Percentiles rank a stretch among this genome's conserved stretches.
Conservation (phyloP, 176 grass and related monocot species). For the Aegilops bicornis region DNA sequence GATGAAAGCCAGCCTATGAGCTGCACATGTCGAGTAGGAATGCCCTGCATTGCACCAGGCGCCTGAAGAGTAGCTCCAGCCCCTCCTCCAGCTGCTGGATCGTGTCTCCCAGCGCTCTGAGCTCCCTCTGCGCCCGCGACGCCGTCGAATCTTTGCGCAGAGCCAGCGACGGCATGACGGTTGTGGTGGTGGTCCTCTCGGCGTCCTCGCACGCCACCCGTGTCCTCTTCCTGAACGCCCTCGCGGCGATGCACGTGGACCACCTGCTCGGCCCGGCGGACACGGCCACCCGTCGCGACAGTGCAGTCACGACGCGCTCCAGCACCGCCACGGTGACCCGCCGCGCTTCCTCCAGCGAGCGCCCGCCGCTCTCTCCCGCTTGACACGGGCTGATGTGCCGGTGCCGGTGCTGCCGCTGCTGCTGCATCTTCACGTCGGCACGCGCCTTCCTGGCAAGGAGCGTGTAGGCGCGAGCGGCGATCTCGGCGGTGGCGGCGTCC, state of each 20-base stretch:
- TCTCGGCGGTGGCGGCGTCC: slow-evolving; percentile 1
- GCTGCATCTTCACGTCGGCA: slow-evolving; percentile 29
- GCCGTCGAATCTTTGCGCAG: slow-evolving; percentile 20
- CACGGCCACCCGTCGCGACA: slow-evolving; percentile 20
- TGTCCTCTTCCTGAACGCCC: slow-evolving; percentile 35
- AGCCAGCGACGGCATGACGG: not conserved
- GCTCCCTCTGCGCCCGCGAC: slow-evolving; percentile 18
- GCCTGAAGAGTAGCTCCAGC: slow-evolving; percentile 46
- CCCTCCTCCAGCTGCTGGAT: slow-evolving; percentile 43
- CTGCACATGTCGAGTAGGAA: slow-evolving; percentile 49
- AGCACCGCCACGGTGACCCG: slow-evolving; percentile 21
- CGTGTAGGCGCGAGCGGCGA: slow-evolving; percentile 4
- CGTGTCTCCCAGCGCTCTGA: slow-evolving; percentile 38
- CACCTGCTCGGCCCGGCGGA: not conserved
- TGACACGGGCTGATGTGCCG: not conserved
- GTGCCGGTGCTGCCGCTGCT: not conserved
- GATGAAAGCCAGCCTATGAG: not conserved
- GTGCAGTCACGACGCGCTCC: slow-evolving; percentile 21
- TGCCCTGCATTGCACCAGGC: slow-evolving; percentile 46
- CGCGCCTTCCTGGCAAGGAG: slow-evolving; percentile 16
- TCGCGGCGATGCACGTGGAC: slow-evolving; percentile 38
- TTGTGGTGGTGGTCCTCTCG: not conserved
- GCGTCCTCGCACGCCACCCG: slow-evolving; percentile 37
- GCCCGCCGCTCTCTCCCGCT: not conserved
- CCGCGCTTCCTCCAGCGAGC: slow-evolving; percentile 36